Evolutionary conservation across 352 stramenopile species (phyloP).

Genomic region (Globisporangium acanthophoron): DNA sequence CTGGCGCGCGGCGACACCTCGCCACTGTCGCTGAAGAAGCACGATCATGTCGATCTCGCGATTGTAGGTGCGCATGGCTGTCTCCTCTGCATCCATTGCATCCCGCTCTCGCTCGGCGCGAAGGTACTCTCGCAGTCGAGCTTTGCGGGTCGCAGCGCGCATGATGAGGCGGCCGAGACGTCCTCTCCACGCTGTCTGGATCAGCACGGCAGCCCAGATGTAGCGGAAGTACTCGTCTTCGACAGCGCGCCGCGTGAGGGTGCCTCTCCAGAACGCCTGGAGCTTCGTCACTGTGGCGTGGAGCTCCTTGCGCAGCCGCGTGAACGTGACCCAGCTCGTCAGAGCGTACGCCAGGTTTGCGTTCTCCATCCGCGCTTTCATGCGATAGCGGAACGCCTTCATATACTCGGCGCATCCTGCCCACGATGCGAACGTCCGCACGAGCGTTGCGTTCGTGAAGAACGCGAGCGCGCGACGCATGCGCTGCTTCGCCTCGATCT

Average conservation of each 20-base stretch:
- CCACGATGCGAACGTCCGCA: slow-evolving; percentile 62
- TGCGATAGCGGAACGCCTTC: slow-evolving; percentile 33
- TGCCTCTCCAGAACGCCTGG: slow-evolving; percentile 66
- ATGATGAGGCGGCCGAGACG: slow-evolving; percentile 47
- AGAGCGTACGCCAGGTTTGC: slow-evolving; percentile 43
- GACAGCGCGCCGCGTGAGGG: slow-evolving; percentile 25
- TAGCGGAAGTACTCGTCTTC: slow-evolving; percentile 60
- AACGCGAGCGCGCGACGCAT: slow-evolving; percentile 54
- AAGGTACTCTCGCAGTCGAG: slow-evolving; percentile 60
- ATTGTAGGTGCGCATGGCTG: slow-evolving; percentile 33
- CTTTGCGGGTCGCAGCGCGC: slow-evolving; percentile 43
- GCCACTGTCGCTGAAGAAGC: slow-evolving; percentile 63
- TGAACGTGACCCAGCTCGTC: slow-evolving; percentile 41
- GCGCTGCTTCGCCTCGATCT: slow-evolving; percentile 34
- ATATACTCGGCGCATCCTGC: slow-evolving; percentile 29
- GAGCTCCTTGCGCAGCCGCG: slow-evolving; percentile 20
- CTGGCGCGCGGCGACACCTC: slow-evolving; percentile 55
- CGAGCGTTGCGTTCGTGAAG: slow-evolving; percentile 50
- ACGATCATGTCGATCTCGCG: slow-evolving; percentile 52
- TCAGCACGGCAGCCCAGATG: slow-evolving; percentile 61
- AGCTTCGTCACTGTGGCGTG: slow-evolving; percentile 31
- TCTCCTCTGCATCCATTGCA: slow-evolving; percentile 43
- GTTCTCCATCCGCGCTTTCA: slow-evolving; percentile 43
- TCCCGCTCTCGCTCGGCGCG: slow-evolving; percentile 61
- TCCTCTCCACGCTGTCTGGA: slow-evolving; percentile 67